Base-by-base conservation (phyloP, 1,284 basidiomycete genomes). In the Sanghuangporus weigelae region DNA sequence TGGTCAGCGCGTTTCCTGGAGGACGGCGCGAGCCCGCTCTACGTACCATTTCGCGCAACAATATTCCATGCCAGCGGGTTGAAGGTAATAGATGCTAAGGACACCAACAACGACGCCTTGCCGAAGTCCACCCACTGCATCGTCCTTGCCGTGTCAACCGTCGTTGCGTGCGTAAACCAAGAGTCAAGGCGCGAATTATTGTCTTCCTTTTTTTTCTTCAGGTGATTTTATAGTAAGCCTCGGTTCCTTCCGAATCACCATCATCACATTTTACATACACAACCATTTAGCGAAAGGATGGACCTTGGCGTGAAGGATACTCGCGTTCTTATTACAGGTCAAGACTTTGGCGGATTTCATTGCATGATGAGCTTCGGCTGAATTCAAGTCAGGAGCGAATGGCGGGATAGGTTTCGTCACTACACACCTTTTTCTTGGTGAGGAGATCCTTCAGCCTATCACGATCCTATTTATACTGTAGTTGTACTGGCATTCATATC, bases 51-150 rank as follows among this genome's bases (percentile, higher is more conserved):
- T 64, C 89, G 88, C 31, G 96, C 96, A 40, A 96, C 87, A 66
- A 95, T 87, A 77, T 98, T 98, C 96, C 96, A 98, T 69, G 92
- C 96, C 1, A 87, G 85, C 0, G 96, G 96, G 72, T 98, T 98
- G 80, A 97, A 96, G 14, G 84, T 72, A 57, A 95, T 90, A 63
- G 87, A 75, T 0, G 81, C 77, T 16, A 91, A 68, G 1, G 86
- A 86, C 26, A 90, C 67, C 72, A 81, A 84, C 42, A 97, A 73
- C 31, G 90, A 91, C 1, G 77, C 72, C 70, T 92, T 82, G 42
- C 79, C 82, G 26, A 82, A 74, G 76, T 95, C 87, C 11, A 93
- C 66, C 55, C 76, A 68, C 56, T 51, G 46, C 62, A 59, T 58
- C 23, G 21, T 63, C 40, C 38, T 26, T n/a, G 11, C 38, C 16